Conservation (phyloP, 306 rosid species). For the Lagenaria siceraria region DNA sequence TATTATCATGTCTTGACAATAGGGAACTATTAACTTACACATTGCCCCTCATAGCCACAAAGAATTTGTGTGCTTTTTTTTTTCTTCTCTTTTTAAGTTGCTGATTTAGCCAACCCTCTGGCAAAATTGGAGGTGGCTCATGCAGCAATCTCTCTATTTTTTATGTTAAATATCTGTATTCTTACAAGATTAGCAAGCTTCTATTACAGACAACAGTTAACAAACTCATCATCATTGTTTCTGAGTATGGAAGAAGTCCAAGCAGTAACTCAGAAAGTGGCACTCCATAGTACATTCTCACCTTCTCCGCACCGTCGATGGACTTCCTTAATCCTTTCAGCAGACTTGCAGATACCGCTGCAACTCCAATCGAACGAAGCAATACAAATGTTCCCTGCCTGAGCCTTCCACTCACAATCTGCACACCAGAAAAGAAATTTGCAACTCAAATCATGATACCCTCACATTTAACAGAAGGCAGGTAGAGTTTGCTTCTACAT, state of each 20-base stretch:
- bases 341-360: conserved; percentile 52
- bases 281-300: conserved; percentile 42
- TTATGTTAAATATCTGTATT: conserved; percentile 5
- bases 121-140: conserved; percentile 60
- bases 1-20: conserved; percentile 40
- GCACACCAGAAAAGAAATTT: conserved; percentile 46
- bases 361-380: conserved; percentile 57
- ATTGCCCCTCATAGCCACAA: conserved; percentile 65
- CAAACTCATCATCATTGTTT: conserved; percentile 21
- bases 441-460: conserved; percentile 47
- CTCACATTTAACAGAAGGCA: conserved; percentile 71
- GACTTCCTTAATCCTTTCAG: conserved; percentile 51
- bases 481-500: conserved; percentile 18
- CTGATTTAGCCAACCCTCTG: conserved; percentile 47
- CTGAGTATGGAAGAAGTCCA: conserved; percentile 53
- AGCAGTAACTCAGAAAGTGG: conserved; percentile 25
- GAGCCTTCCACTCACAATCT: conserved; percentile 65
- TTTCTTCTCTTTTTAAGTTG: conserved; percentile 32
- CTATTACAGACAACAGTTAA: conserved; percentile 13
- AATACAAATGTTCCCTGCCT: conserved; percentile 45
- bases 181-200: neutral
- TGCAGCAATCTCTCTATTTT: conserved; percentile 21
- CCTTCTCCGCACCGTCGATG: conserved; percentile 55
- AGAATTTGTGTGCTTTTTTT: conserved; percentile 36
- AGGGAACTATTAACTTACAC: conserved; percentile 43